Conservation (phyloP, 768 basidiomycete genomes). For the Piloderma croceum region DNA sequence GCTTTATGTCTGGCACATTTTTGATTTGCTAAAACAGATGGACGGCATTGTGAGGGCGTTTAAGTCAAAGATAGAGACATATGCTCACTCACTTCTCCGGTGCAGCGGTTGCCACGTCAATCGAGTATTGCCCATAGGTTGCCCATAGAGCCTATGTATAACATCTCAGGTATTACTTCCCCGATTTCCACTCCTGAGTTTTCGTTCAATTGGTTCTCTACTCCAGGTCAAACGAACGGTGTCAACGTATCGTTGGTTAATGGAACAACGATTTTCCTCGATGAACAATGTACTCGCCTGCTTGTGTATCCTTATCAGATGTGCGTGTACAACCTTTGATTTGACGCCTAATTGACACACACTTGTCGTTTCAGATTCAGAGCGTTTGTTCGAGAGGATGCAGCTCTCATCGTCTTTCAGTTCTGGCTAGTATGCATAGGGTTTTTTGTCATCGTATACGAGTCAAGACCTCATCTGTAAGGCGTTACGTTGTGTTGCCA, state of each 20-base stretch:
- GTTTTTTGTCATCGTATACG: constrained; percentile 25
- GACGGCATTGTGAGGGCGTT: too few relatives aligned
- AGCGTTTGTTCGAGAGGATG: constrained; percentile 24
- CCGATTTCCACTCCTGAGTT: too few relatives aligned
- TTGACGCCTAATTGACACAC: background rate
- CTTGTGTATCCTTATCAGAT: constrained; percentile 24
- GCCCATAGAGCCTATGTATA: too few relatives aligned
- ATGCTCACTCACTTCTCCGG: too few relatives aligned
- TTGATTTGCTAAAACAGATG: too few relatives aligned
- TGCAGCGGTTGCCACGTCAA: too few relatives aligned
- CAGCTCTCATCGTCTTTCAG: constrained; percentile 25
- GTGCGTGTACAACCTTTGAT: constrained; percentile 11
- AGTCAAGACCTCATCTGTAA: constrained; percentile 35
- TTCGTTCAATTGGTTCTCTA: too few relatives aligned
- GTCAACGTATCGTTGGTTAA: constrained; percentile 12
- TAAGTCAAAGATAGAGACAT: too few relatives aligned
- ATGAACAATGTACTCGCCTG: constrained; percentile 20
- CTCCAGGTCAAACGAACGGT: too few relatives aligned
- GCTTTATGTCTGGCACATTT: too few relatives aligned
- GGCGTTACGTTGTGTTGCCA: constrained; percentile 1
- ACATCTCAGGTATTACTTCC: too few relatives aligned
- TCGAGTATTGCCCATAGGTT: too few relatives aligned
- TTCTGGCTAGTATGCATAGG: constrained; percentile 29
- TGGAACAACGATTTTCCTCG: constrained; percentile 10
- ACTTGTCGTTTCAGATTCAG: constrained; percentile 11